A percentile compares a stretch with the other conserved stretches of the same genome.
phyloP scores from a whole-genome alignment of 2,329 filamentous ascomycete species.

The Apiospora koreana region DNA sequence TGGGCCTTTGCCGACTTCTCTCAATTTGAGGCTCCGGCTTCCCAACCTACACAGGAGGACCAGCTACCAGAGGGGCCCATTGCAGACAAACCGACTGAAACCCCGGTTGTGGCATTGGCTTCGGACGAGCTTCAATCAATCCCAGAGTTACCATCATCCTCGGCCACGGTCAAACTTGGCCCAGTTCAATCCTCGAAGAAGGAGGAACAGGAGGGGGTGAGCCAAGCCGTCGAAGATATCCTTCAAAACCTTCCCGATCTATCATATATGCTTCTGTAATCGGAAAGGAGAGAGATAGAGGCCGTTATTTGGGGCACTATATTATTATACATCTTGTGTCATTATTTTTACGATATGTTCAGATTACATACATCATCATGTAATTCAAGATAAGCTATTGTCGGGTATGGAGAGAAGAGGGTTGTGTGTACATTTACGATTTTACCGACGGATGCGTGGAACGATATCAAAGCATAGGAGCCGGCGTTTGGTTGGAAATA shows the following conservation, averaged over 20 bases:
- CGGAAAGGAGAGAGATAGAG: background rate
- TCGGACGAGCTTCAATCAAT: background rate
- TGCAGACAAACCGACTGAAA: background rate
- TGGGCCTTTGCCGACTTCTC: conserved; percentile 26
- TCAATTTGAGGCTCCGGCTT: conserved; percentile 21
- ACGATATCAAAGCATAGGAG: conserved; percentile 7
- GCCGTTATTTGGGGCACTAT: background rate
- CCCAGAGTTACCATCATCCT: background rate
- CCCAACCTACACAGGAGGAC: background rate
- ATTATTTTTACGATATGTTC: background rate
- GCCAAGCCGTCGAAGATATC: conserved; percentile 35
- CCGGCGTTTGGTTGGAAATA: background rate
- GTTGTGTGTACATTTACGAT: background rate
- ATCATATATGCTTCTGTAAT: conserved; percentile 46
- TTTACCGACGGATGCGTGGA: background rate
- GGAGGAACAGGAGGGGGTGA: conserved; percentile 30
- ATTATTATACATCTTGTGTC: background rate
- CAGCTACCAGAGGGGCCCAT: background rate
- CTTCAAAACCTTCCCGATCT: conserved; percentile 43
- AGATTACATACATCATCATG: background rate
- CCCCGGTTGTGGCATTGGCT: conserved; percentile 5
- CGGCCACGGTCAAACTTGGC: conserved; percentile 17
- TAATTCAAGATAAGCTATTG: background rate
- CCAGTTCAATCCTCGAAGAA: conserved; percentile 17
- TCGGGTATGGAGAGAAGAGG: background rate